Base-by-base conservation (phyloP, 192 early-diverging fungal species). In the Podila horticola region DNA sequence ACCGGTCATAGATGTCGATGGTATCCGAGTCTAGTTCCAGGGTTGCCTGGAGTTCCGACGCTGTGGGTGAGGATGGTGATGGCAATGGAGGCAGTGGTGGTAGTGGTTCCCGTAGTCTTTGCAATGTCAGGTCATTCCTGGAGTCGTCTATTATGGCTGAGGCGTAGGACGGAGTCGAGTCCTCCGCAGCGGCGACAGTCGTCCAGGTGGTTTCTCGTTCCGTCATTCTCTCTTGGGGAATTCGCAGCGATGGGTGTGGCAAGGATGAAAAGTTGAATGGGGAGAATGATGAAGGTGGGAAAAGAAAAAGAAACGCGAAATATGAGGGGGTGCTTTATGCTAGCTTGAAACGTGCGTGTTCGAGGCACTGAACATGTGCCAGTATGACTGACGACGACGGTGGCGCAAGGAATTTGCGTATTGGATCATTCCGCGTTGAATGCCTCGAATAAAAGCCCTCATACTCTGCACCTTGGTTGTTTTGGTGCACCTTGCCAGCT, bases 1-100 rank as follows among this genome's bases (percentile, higher is more conserved):
- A 73, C 26, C 77, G 71, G 50, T 81, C 77, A 33, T 81, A 81
- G 33, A 81, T 81, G 61, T 81, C 77, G 38, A 81, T 51, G 17
- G 77, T 73, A 30, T 81, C 77, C 3, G 70, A 69, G 33, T 81
- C 77, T 11, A 81, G 71, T 19, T 69, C 71, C 4, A 81, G 67
- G 1, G 62, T 36, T 0, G 77, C 71, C 6, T 29, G 31, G 22
- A 81, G 63, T 20, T 71, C 77, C 19, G 58, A 67, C 6, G 48
- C 9, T n/a, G 59, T 50, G n/a, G 68, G 58, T 2, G 41, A 19
- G 20, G 59, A 31, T 15, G 36, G 28, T 36, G 20, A 33, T 10
- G 66, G 66, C n/a, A 11, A 45, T 50, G n/a, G 45, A 10, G 48
- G 30, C 30, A 31, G 3, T 62, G 58, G n/a, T 31, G 58, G 19